These are phyloP conservation scores for Fusarium temperatum DNA, from an alignment of 2,329 filamentous ascomycete species.

Conservation along the genomic window DNA sequence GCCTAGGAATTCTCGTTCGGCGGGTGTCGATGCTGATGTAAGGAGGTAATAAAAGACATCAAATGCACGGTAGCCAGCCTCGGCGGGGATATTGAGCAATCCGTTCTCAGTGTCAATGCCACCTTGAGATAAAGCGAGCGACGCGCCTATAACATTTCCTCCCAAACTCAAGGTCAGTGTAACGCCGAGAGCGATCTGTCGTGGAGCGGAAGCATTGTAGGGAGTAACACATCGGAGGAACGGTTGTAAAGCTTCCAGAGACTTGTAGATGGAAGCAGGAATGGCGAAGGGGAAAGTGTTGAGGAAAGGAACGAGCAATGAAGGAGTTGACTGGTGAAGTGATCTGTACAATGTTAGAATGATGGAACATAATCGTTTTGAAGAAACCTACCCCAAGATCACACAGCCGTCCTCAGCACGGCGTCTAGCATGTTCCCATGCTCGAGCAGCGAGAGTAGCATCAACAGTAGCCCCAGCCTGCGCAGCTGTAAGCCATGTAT, in stretches of 20 bases:
- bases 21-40: slow-evolving; percentile 86
- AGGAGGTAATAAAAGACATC: slow-evolving; percentile 98
- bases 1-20: slow-evolving; percentile 88
- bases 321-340: slow-evolving; percentile 87
- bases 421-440: slow-evolving; percentile 95
- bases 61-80: slow-evolving; percentile 88
- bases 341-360: slow-evolving; percentile 65
- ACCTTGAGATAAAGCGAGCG: slow-evolving; percentile 81
- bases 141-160: slow-evolving; percentile 80
- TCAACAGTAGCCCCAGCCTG: slow-evolving; percentile 81
- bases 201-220: slow-evolving; percentile 83
- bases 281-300: slow-evolving; percentile 81
- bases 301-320: slow-evolving; percentile 82
- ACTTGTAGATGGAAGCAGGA: slow-evolving; percentile 78
- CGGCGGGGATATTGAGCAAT: slow-evolving; percentile 79
- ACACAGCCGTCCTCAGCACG: slow-evolving; percentile 96
- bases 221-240: slow-evolving; percentile 90
- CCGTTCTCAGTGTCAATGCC: slow-evolving; percentile 87
- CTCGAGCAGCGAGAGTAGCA: slow-evolving; percentile 76
- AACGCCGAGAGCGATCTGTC: slow-evolving; percentile 82
- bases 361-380: not conserved
- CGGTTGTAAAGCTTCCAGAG: slow-evolving; percentile 82
- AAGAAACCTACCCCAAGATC: slow-evolving; percentile 76
- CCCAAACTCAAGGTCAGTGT: slow-evolving; percentile 83
- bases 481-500: slow-evolving; percentile 89